These are phyloP conservation scores for Sideroxylon spinosum DNA, from an alignment of 179 eudicot species.

Conservation along the genomic window DNA sequence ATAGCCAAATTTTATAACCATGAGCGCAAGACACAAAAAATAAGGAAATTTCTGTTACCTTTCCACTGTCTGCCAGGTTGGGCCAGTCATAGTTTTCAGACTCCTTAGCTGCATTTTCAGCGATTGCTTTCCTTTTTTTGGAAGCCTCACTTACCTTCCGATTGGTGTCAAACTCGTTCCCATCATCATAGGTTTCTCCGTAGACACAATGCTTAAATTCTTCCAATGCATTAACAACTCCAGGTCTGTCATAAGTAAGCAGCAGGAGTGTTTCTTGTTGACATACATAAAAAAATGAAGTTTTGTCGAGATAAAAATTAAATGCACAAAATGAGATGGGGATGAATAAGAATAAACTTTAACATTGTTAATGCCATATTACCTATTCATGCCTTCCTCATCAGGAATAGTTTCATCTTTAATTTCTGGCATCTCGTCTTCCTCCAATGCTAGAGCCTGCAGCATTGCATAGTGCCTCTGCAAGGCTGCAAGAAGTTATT, in stretches of 20 bases:
- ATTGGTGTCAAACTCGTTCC: constrained; percentile 14
- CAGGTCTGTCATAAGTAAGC: constrained; percentile 47
- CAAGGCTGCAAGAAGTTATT: constrained; percentile 54
- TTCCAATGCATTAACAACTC: constrained; percentile 69
- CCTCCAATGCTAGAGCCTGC: constrained; percentile 94
- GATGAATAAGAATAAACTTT: not conserved
- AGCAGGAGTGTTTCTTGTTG: not conserved
- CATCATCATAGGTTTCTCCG: constrained; percentile 66
- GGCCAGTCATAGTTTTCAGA: constrained; percentile 71
- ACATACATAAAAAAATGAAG: not conserved
- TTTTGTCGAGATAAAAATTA: not conserved
- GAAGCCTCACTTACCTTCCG: constrained; percentile 44
- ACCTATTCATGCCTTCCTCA: constrained; percentile 94
- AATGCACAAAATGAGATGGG: not conserved
- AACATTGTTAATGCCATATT: not conserved
- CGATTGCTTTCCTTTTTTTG: constrained; percentile 65
- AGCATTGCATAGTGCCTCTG: constrained; percentile 90
- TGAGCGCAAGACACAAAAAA: not conserved
- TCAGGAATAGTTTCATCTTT: constrained; percentile 95
- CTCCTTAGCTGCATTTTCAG: constrained; percentile 61
- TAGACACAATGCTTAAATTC: constrained; percentile 75
- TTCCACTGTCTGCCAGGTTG: constrained; percentile 83
- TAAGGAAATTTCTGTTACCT: constrained; percentile 35
- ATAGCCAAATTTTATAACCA: not conserved
- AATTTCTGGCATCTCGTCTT: constrained; percentile 88